These are phyloP conservation scores for Pleurotus salmoneostramineus DNA, from an alignment of 768 basidiomycete species.

Conservation along the genomic window DNA sequence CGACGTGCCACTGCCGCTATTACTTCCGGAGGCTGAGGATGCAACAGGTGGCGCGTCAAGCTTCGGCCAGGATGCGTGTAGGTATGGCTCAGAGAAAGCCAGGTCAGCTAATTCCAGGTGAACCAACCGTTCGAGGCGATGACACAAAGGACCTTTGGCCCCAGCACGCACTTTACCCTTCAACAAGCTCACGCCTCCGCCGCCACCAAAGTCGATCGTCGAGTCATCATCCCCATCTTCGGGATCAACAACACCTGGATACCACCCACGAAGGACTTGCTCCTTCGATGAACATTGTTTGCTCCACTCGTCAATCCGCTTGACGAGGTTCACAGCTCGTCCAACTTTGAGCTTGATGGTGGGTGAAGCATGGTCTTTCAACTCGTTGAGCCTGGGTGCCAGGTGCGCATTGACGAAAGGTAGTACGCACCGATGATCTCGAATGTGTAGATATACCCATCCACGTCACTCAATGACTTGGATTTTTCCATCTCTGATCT, in stretches of 20 bases:
- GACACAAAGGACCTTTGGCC: conserved; percentile 58
- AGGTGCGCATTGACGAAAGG: neutral
- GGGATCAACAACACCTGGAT: conserved; percentile 38
- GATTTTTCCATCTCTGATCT: conserved; percentile 50
- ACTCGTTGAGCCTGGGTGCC: neutral
- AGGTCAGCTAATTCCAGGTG: conserved; percentile 80
- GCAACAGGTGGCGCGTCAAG: conserved; percentile 20
- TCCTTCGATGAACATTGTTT: conserved; percentile 80
- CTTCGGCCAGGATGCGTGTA: conserved; percentile 45
- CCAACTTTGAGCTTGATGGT: conserved; percentile 75
- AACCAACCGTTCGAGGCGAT: conserved; percentile 74
- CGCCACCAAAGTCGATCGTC: conserved; percentile 24
- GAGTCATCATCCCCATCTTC: conserved; percentile 13
- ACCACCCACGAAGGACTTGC: conserved; percentile 70
- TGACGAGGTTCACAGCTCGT: conserved; percentile 67
- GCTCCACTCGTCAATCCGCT: conserved; percentile 75
- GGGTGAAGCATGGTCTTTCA: conserved; percentile 18
- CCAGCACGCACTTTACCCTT: conserved; percentile 65
- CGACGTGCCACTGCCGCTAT: conserved; percentile 11
- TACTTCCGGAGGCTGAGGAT: conserved; percentile 7
- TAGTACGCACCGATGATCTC: conserved; percentile 61
- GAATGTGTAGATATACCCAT: conserved; percentile 81
- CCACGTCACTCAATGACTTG: conserved; percentile 29
- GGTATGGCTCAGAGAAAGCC: conserved; percentile 52
- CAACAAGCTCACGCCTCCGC: conserved; percentile 45